A percentile compares a stretch with the other conserved stretches of the same genome.
phyloP scores from a whole-genome alignment of 2,329 filamentous ascomycete genomes.

The Oidium heveae region DNA sequence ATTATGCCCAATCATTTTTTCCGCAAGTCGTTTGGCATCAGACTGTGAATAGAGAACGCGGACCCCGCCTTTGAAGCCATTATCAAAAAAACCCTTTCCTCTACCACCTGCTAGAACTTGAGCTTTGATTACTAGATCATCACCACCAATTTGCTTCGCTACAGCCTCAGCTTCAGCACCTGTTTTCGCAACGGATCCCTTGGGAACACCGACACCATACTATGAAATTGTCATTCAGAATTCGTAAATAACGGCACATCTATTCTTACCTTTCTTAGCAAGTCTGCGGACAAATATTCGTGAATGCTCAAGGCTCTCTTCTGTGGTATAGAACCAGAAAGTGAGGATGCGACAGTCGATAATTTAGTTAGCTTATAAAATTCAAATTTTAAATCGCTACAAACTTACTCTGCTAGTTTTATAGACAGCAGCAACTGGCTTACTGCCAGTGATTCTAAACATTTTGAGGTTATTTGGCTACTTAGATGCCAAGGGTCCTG shows the following conservation, averaged over 20 bases:
- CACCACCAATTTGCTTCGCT: slow-evolving; percentile 71
- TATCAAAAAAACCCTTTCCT: slow-evolving; percentile 95
- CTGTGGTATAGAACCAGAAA: slow-evolving; percentile 27
- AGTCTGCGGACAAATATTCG: slow-evolving; percentile 88
- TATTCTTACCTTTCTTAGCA: slow-evolving; percentile 42
- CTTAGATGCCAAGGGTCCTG: too few species aligned
- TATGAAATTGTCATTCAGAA: slow-evolving; percentile 19
- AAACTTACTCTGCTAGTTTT: slow-evolving; percentile 47
- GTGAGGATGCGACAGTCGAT: slow-evolving; percentile 24
- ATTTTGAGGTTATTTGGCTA: slow-evolving; percentile 23
- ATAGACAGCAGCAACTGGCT: slow-evolving; percentile 57
- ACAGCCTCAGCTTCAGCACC: slow-evolving; percentile 75
- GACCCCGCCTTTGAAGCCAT: slow-evolving; percentile 95
- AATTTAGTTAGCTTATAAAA: slow-evolving; percentile 17
- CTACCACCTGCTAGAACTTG: slow-evolving; percentile 94
- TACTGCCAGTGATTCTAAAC: slow-evolving; percentile 70
- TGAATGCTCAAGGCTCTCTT: slow-evolving; percentile 90
- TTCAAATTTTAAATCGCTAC: slow-evolving; percentile 3
- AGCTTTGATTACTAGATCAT: slow-evolving; percentile 99
- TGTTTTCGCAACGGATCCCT: slow-evolving; percentile 62
- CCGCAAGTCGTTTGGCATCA: slow-evolving; percentile 87
- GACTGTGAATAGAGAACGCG: slow-evolving; percentile 97
- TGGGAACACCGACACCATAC: slow-evolving; percentile 88
- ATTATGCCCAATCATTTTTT: slow-evolving; percentile 99
- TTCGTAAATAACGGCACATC: background rate